Evolutionary conservation across 176 grass and related monocot species (phyloP).

Genomic region (Aegilops sharonensis): DNA sequence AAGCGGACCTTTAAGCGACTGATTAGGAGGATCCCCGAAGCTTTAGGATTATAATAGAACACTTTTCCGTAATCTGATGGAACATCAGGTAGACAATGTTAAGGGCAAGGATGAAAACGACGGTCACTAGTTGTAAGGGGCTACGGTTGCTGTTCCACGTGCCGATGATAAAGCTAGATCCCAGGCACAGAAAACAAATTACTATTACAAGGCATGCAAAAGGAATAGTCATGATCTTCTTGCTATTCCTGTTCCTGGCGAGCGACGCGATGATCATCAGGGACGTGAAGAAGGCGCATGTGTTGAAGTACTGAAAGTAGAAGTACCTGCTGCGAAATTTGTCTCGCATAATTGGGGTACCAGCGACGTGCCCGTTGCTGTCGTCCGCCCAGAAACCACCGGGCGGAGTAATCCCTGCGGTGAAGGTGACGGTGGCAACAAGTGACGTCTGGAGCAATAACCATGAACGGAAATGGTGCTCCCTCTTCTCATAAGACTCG

Average conservation of each 20-base stretch:
- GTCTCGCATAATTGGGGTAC: not conserved
- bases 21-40: too few species aligned
- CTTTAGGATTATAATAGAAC: too few species aligned
- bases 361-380: not conserved
- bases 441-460: not conserved
- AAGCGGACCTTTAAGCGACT: too few species aligned
- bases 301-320: not conserved
- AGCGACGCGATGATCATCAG: not conserved
- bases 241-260: not conserved
- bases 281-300: not conserved
- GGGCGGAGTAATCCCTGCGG: not conserved
- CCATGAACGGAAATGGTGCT: not conserved
- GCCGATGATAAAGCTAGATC: too few species aligned
- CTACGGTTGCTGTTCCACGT: too few species aligned
- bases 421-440: not conserved
- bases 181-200: too few species aligned
- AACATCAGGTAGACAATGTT: too few species aligned
- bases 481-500: not conserved
- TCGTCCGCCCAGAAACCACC: not conserved
- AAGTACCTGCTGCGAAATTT: not conserved
- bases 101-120: too few species aligned
- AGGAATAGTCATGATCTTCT: too few species aligned
- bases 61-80: too few species aligned
- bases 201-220: too few species aligned
- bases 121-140: too few species aligned